Percentiles rank a stretch among this genome's conserved stretches.
Conservation (phyloP, 352 stramenopile species). For the Pythium utonaiense region DNA sequence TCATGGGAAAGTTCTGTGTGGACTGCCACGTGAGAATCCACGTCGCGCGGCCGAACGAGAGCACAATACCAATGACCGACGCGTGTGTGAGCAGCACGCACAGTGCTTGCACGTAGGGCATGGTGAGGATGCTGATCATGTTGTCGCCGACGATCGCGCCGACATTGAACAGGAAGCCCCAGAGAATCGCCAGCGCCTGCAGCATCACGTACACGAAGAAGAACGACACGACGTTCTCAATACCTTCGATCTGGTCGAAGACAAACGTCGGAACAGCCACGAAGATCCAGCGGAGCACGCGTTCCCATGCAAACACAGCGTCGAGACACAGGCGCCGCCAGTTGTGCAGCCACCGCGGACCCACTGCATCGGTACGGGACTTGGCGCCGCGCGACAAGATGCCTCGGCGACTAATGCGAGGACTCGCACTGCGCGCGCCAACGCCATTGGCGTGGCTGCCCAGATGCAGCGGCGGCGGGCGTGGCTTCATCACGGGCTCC, state of each 20-base stretch:
- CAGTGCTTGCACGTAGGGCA: slow-evolving; percentile 68
- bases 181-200: slow-evolving; percentile 81
- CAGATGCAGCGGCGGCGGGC: slow-evolving; percentile 11
- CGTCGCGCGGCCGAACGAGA: slow-evolving; percentile 78
- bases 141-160: slow-evolving; percentile 82
- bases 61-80: slow-evolving; percentile 80
- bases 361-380: not conserved
- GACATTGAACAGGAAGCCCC: slow-evolving; percentile 84
- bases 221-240: slow-evolving; percentile 64
- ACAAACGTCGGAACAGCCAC: slow-evolving; percentile 49
- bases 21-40: slow-evolving; percentile 90
- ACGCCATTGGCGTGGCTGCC: not conserved
- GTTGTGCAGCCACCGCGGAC: slow-evolving; percentile 16
- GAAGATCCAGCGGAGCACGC: slow-evolving; percentile 51
- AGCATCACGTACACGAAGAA: slow-evolving; percentile 87
- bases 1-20: slow-evolving; percentile 82
- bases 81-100: slow-evolving; percentile 81
- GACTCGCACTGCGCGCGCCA: too few species aligned
- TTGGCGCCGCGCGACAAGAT: slow-evolving; percentile 6
- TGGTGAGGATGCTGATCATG: slow-evolving; percentile 82
- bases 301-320: slow-evolving; percentile 64
- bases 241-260: slow-evolving; percentile 43
- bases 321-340: slow-evolving; percentile 66
- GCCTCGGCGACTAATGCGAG: not conserved
- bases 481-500: not conserved